These are phyloP conservation scores for Cercospora sp. DNA, from an alignment of 2,329 filamentous ascomycete genomes.

Conservation along the genomic window DNA sequence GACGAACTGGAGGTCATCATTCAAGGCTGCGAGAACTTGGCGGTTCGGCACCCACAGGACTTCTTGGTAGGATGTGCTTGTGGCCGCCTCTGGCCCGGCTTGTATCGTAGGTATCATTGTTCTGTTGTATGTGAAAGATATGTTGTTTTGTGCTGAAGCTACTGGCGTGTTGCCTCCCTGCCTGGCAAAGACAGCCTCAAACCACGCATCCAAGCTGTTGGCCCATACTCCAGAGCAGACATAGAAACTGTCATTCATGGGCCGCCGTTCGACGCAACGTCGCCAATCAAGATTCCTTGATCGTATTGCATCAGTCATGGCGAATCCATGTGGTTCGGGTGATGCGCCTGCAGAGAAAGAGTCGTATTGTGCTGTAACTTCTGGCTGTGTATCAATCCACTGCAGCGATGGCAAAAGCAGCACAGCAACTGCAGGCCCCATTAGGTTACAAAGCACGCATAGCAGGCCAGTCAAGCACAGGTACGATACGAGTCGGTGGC, in stretches of 20 bases:
- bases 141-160: conserved; percentile 5
- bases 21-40: conserved; percentile 22
- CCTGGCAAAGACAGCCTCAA: background rate
- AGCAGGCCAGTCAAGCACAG: conserved; percentile 11
- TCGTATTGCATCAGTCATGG: background rate
- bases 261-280: too few relatives aligned
- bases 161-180: background rate
- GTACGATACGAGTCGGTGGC: background rate
- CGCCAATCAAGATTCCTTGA: background rate
- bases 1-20: conserved; percentile 13
- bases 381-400: conserved; percentile 24
- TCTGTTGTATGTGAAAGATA: conserved; percentile 19
- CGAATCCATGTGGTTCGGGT: background rate
- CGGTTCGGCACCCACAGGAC: conserved; percentile 29
- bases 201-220: conserved; percentile 19
- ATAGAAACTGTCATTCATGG: background rate
- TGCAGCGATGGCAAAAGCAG: conserved; percentile 32
- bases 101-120: background rate
- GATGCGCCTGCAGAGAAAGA: background rate
- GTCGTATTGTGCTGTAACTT: background rate
- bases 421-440: conserved; percentile 37
- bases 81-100: accelerated
- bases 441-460: conserved; percentile 36
- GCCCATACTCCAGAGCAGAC: background rate
- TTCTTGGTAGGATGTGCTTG: background rate